phyloP scores from a whole-genome alignment of 352 stramenopile species.

The Phytophthora pinifolia region DNA sequence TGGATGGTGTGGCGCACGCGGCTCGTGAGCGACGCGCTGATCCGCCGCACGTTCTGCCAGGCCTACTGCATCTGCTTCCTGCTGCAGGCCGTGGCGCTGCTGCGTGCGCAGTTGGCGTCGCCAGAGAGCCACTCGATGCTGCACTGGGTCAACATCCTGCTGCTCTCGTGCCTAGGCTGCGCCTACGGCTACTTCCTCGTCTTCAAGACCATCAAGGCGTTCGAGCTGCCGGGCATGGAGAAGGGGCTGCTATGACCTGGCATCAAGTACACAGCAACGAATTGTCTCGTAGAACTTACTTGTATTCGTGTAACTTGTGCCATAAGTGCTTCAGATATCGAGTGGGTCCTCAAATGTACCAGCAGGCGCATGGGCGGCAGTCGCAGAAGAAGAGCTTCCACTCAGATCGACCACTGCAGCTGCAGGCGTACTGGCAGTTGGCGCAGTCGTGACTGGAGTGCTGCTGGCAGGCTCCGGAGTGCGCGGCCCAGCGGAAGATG shows the following conservation, averaged over 20 bases:
- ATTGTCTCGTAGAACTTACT: conserved; percentile 11
- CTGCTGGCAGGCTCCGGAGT: conserved; percentile 1
- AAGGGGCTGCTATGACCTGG: conserved; percentile 48
- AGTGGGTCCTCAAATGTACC: conserved; percentile 31
- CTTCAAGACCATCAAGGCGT: conserved; percentile 89
- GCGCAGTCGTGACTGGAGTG: background rate
- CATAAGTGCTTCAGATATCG: conserved; percentile 28
- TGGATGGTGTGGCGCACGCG: conserved; percentile 88
- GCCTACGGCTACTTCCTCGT: conserved; percentile 85
- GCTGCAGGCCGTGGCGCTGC: conserved; percentile 68
- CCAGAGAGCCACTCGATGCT: conserved; percentile 79
- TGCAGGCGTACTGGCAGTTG: background rate
- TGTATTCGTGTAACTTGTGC: conserved; percentile 23
- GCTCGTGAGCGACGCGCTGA: conserved; percentile 81
- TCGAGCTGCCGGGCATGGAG: conserved; percentile 72
- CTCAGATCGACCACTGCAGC: conserved; percentile 16
- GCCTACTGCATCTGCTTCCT: conserved; percentile 88
- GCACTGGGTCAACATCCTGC: conserved; percentile 82
- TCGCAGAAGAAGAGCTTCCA: conserved; percentile 3
- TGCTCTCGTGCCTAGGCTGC: conserved; percentile 60
- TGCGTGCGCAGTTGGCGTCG: conserved; percentile 70
- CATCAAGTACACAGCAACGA: background rate
- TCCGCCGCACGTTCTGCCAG: conserved; percentile 87
- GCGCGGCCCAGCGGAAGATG: background rate
- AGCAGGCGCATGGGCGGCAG: conserved; percentile 9